Percentiles rank a stretch among this genome's conserved stretches.
Evolutionary conservation across 345 rosid genomes (phyloP).

Genomic region (Viola odorata): DNA sequence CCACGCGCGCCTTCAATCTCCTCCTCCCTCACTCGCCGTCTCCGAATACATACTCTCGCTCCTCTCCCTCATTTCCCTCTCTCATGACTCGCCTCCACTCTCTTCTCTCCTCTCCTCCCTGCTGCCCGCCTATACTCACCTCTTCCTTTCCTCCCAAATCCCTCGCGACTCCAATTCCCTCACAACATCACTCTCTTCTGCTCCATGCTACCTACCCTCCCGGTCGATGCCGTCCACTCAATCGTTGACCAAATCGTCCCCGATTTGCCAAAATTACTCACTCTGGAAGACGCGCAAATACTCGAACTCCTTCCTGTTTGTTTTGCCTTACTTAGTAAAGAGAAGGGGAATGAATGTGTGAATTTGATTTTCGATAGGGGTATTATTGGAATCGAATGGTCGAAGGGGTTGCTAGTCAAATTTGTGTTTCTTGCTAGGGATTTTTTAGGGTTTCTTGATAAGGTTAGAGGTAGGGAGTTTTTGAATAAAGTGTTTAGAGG

Average conservation of each 20-base stretch:
- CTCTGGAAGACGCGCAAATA: slow-evolving; percentile 62
- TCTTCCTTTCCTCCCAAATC: slow-evolving; percentile 41
- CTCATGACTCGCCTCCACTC: slow-evolving; percentile 40
- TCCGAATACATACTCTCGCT: slow-evolving; percentile 55
- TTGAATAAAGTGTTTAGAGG: slow-evolving; percentile 62
- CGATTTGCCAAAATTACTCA: slow-evolving; percentile 17
- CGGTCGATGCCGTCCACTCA: slow-evolving; percentile 30
- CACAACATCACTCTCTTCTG: slow-evolving; percentile 45
- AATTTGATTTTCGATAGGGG: slow-evolving; percentile 33
- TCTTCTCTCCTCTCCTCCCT: slow-evolving; percentile 57
- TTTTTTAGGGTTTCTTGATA: slow-evolving; percentile 40
- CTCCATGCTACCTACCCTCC: slow-evolving; percentile 36
- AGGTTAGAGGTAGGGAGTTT: slow-evolving; percentile 46
- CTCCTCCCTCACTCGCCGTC: slow-evolving; percentile 47
- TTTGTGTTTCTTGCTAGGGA: slow-evolving; percentile 62
- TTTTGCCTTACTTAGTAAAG: slow-evolving; percentile 34
- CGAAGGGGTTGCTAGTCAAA: slow-evolving; percentile 47
- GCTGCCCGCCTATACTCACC: slow-evolving; percentile 46
- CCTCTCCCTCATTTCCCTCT: slow-evolving; percentile 52
- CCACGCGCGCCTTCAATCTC: slow-evolving; percentile 45
- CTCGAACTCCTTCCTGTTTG: slow-evolving; percentile 66
- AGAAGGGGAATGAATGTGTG: slow-evolving; percentile 36
- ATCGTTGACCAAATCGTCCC: slow-evolving; percentile 38
- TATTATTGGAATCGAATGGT: slow-evolving; percentile 49
- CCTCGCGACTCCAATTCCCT: slow-evolving; percentile 60